Evolutionary conservation across 2,329 filamentous ascomycete genomes (phyloP), one percentile per base, ranked within the genome.

Genomic region (Exserohilum rostratum): DNA sequence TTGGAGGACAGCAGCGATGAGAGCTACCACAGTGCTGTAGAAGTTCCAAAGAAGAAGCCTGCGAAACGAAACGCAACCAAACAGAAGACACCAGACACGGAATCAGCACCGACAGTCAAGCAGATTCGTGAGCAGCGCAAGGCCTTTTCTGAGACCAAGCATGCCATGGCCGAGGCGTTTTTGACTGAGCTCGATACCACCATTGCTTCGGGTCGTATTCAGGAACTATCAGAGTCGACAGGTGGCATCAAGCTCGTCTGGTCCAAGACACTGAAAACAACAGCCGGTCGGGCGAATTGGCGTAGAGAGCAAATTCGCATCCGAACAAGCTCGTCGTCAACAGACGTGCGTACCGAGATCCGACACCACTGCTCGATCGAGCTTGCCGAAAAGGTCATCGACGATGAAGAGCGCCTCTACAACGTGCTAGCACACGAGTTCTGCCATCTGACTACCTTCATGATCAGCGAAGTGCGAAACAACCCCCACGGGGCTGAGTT

Each of bases 401-500:
- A 91, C 70, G 84, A 88, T 67, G 85, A 60, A 62, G 76, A 89
- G 53, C 86, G 91, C 3, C 83, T 98, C 1, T 82, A 95, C 60
- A 97, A 97, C 73, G 92, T 95, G 0, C 78, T 98, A n/a, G 91
- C 93, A 0, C 95, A 99, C 73, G 95, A 99, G 68, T 98, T 95
- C 78, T 98, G 95, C 74, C 95, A 99, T 70, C 79, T 98, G 1
- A 88, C 91, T 38, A 96, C 92, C 67, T 97, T 93, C 74, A 96
- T 98, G 86, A 80, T 98, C 59, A 88, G 83, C 44, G 86, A 87
- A 31, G 79, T 93, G 31, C 87, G 85, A 38, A 87, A 86, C 51
- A 88, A 90, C 57, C 91, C 92, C 0, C 93, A 97, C 71, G 93
- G 93, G 18, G 82, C 84, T 11, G 89, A 90, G 65, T 97, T 97